A percentile compares a stretch with the other conserved stretches of the same genome.
Evolutionary conservation across 768 basidiomycete species (phyloP).

Genomic region (Amanita fuliginea): DNA sequence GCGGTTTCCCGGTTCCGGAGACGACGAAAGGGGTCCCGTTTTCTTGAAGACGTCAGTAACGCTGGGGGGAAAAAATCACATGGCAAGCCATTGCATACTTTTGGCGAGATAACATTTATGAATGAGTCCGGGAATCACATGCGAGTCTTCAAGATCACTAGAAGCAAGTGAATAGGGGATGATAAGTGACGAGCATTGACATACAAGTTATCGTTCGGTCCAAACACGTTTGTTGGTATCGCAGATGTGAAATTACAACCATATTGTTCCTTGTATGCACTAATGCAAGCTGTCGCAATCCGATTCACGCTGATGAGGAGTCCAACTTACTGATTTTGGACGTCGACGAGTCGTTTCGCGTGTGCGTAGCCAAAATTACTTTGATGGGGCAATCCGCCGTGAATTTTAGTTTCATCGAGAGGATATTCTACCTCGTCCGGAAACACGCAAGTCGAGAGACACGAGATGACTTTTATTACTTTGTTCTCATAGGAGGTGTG

Average conservation of each 20-base stretch:
- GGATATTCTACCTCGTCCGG: constrained; percentile 93
- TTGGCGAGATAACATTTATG: constrained; percentile 92
- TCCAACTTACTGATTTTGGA: constrained; percentile 77
- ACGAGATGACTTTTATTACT: constrained; percentile 78
- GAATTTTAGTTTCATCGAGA: constrained; percentile 87
- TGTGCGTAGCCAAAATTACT: constrained; percentile 97
- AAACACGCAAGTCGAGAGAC: constrained; percentile 95
- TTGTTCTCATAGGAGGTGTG: constrained; percentile 58
- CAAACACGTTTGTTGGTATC: constrained; percentile 97
- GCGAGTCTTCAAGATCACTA: constrained; percentile 81
- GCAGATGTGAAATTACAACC: constrained; percentile 93
- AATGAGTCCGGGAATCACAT: constrained; percentile 90
- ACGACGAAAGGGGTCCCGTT: constrained; percentile 80
- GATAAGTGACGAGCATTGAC: constrained; percentile 10
- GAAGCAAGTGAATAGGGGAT: constrained; percentile 5
- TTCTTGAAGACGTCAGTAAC: constrained; percentile 27
- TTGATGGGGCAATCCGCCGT: constrained; percentile 83
- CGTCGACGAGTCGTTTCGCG: constrained; percentile 91
- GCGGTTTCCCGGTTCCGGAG: constrained; percentile 82
- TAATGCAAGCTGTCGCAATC: constrained; percentile 15
- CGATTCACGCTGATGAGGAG: background rate
- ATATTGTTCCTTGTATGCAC: constrained; percentile 93
- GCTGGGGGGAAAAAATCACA: background rate
- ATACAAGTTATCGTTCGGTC: constrained; percentile 89
- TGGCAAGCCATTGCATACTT: constrained; percentile 30